phyloP scores from a whole-genome alignment of 257 asterid species.

The Galeopsis tetrahit region DNA sequence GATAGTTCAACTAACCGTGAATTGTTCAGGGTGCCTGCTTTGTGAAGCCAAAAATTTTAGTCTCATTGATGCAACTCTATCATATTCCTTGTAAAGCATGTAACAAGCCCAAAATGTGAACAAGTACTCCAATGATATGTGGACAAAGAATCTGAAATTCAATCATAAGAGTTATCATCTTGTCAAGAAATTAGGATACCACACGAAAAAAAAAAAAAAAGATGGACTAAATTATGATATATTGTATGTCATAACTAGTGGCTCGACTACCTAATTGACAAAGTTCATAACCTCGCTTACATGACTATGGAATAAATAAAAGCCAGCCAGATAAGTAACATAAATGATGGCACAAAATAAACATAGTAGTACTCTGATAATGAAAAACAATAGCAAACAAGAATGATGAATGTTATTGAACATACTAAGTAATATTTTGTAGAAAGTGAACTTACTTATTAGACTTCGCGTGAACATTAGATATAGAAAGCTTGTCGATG shows the following conservation, averaged over 20 bases:
- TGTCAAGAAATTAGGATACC: constrained; percentile 21
- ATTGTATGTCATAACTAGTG: too few species aligned
- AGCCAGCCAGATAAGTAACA: too few species aligned
- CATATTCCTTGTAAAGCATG: constrained; percentile 91
- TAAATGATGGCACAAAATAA: too few species aligned
- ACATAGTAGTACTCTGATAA: too few species aligned
- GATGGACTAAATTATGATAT: not conserved
- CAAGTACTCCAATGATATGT: constrained; percentile 80
- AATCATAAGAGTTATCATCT: constrained; percentile 26
- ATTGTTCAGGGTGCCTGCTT: constrained; percentile 80
- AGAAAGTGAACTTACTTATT: constrained; percentile 59
- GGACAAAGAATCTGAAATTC: constrained; percentile 83
- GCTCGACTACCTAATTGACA: too few species aligned
- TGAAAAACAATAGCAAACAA: not conserved
- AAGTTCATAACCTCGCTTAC: too few species aligned
- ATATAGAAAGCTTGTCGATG: constrained; percentile 95
- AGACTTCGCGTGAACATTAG: constrained; percentile 77
- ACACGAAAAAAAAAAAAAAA: not conserved
- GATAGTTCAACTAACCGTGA: constrained; percentile 67
- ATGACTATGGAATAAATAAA: too few species aligned
- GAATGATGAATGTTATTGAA: not conserved
- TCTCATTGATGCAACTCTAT: constrained; percentile 80
- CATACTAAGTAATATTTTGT: too few species aligned
- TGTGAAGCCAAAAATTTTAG: constrained; percentile 79
- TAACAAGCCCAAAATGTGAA: constrained; percentile 91